Evolutionary conservation across 441 rosid genomes (phyloP).

Genomic region (Adansonia rubrostipa): DNA sequence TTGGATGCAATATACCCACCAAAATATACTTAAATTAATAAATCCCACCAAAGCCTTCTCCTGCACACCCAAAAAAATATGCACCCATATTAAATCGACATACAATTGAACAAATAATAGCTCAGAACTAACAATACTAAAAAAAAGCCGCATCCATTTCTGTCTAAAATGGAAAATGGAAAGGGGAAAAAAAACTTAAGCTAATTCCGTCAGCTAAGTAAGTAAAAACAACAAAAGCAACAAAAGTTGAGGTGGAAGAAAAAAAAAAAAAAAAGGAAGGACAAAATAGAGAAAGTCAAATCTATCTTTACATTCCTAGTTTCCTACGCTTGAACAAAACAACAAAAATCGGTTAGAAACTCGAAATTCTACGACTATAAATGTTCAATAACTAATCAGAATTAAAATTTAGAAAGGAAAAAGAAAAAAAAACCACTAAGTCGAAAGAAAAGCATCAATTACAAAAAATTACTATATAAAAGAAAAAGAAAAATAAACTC

Average conservation of each 20-base stretch:
- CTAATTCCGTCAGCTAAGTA: not conserved
- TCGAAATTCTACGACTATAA: not conserved
- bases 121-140: constrained; percentile 6
- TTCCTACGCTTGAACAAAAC: constrained; percentile 18
- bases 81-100: not conserved
- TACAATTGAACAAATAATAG: constrained; percentile 13
- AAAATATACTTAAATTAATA: not conserved
- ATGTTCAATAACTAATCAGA: not conserved
- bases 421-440: not conserved
- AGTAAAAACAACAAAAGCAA: constrained; percentile 26
- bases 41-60: not conserved
- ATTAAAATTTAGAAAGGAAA: not conserved
- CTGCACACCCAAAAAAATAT: not conserved
- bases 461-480: not conserved
- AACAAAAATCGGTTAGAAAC: not conserved
- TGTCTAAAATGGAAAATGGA: constrained; percentile 17
- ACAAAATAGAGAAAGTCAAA: constrained; percentile 33
- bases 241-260: not conserved
- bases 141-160: constrained; percentile 28
- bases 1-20: constrained; percentile 41
- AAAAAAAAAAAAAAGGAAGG: not conserved
- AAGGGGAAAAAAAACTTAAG: not conserved
- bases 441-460: not conserved
- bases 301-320: constrained; percentile 31
- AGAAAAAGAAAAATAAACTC: constrained; percentile 28